These are phyloP conservation scores for Aureobasidium melanogenum DNA, from an alignment of 2,329 filamentous ascomycete species.

Conservation along the genomic window DNA sequence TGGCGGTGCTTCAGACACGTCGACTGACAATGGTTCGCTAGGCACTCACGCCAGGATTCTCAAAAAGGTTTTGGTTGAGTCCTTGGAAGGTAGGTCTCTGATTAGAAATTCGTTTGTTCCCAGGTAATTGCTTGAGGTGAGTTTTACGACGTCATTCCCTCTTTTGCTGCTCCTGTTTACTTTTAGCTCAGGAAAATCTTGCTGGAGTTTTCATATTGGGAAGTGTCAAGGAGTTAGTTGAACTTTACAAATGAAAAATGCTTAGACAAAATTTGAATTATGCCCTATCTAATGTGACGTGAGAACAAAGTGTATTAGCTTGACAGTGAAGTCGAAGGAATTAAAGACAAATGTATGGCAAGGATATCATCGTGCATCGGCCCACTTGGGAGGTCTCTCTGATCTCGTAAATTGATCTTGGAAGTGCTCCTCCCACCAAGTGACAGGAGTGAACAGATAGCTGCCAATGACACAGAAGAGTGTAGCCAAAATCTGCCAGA, in stretches of 20 bases:
- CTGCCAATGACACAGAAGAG: conserved; percentile 55
- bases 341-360: no score
- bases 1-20: neutral
- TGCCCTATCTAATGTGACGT: neutral
- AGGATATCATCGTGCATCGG: conserved; percentile 10
- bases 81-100: neutral
- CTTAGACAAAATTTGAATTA: neutral
- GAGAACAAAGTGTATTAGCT: neutral
- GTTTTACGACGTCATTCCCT: neutral
- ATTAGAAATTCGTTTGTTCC: neutral
- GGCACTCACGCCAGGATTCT: neutral
- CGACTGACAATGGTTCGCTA: neutral
- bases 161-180: no score
- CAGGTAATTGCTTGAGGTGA: neutral
- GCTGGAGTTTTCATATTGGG: no score
- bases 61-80: neutral
- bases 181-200: no score
- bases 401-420: conserved; percentile 13
- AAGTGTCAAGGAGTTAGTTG: neutral
- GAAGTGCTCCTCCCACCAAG: conserved; percentile 37
- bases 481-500: conserved; percentile 58
- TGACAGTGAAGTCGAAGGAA: neutral
- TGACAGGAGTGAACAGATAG: conserved; percentile 41
- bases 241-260: neutral
- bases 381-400: conserved; percentile 12